Evolutionary conservation across 441 rosid species (phyloP), one percentile per base, ranked within the genome.

Genomic region (Eutrema salsugineum): DNA sequence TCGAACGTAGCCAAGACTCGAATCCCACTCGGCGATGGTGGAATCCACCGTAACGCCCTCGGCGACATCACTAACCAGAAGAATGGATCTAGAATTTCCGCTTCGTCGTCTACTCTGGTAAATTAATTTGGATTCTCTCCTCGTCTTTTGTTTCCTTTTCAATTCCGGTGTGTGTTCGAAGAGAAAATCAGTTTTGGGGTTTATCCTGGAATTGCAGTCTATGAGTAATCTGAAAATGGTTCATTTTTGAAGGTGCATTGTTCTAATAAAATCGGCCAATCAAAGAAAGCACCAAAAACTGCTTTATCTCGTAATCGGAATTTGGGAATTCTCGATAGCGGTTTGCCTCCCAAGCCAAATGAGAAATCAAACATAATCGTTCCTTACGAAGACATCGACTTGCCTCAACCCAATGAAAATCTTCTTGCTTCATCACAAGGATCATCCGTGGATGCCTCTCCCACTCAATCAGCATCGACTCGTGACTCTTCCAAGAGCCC

Each of bases 401-500:
- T 33, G 63, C 66, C 10, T 49, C 72, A 40, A 77, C 40, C 43
- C 40, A 39, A 78, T 33, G 56, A 42, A 51, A 46, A 40, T 62
- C 51, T 78, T 39, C 54, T 55, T 5, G 10, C 51, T 22, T 71
- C 73, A 50, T 73, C 85, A 22, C 58, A 75, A 19, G 68, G 68
- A 48, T 48, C 73, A 51, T 46, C 54, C 49, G 64, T 80, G 67
- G 85, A 84, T 12, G 65, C 80, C 48, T 87, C 91, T 50, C 91
- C 93, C 6, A 54, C 78, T 61, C 87, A 82, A 75, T 84, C 87
- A 11, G 79, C 83, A 83, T 86, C 95, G n/a, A 86, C 88, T 35
- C 78, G 85, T 53, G 86, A 86, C 66, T 87, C 96, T 63, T 76
- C 82, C 67, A 82, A 83, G 82, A 85, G 89, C 79, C 86, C 89